phyloP scores from a whole-genome alignment of 352 stramenopile species.

The Globisporangium recalcitrans region DNA sequence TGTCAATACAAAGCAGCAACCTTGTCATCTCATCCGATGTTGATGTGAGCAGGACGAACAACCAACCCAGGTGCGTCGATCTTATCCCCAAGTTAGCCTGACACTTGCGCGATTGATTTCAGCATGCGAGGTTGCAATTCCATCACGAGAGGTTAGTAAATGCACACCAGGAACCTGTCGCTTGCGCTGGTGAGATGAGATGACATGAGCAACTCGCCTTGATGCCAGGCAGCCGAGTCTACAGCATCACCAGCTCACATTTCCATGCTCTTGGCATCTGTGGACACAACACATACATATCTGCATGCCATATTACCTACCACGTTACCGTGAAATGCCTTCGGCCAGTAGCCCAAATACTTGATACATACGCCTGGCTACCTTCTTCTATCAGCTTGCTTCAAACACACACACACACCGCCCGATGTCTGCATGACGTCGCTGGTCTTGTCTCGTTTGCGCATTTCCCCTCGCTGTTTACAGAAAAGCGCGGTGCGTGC shows the following conservation, averaged over 20 bases:
- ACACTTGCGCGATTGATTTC: not conserved
- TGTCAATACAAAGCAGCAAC: not conserved
- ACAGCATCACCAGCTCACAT: not conserved
- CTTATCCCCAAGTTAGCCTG: not conserved
- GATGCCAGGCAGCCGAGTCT: not conserved
- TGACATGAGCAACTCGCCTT: not conserved
- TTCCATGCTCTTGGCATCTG: not conserved
- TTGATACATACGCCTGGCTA: conserved; percentile 4
- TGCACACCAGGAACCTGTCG: not conserved
- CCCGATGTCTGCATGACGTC: not conserved
- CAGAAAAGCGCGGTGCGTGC: not conserved
- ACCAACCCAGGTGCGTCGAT: not conserved
- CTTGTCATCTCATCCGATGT: conserved; percentile 1
- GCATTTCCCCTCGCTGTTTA: not conserved
- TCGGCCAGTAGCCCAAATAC: conserved; percentile 5
- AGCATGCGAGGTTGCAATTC: not conserved
- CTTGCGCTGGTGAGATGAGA: not conserved
- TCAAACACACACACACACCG: not conserved
- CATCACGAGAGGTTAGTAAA: not conserved
- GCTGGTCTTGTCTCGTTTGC: not conserved
- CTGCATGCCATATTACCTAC: not conserved
- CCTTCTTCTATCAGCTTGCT: conserved; percentile 8
- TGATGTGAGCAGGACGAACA: not conserved
- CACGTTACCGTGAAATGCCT: not conserved
- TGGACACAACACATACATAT: not conserved